These are phyloP conservation scores for Didymella arachidicola DNA, from an alignment of 2,329 filamentous ascomycete genomes.

Conservation along the genomic window DNA sequence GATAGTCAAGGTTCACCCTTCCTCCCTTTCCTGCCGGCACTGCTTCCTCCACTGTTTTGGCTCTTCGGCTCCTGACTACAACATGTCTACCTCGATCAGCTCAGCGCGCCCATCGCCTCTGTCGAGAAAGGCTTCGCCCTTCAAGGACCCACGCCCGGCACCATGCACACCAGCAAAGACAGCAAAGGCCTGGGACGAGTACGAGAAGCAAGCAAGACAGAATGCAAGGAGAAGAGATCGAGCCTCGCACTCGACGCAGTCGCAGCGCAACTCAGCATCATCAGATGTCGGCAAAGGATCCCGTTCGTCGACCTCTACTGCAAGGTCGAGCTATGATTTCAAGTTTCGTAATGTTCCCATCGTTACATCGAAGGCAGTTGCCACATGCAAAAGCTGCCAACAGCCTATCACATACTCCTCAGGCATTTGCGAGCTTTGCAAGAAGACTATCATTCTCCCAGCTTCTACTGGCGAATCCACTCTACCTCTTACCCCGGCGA, in stretches of 20 bases:
- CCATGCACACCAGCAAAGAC: slow-evolving; percentile 40
- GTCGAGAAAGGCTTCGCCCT: slow-evolving; percentile 36
- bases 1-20: slow-evolving; percentile 28
- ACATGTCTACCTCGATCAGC: slow-evolving; percentile 27
- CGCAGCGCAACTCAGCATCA: slow-evolving; percentile 31
- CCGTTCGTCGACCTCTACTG: slow-evolving; percentile 17
- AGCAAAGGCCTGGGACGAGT: slow-evolving; percentile 47
- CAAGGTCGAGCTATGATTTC: slow-evolving; percentile 39
- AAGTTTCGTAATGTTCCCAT: slow-evolving; percentile 27
- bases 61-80: slow-evolving; percentile 11
- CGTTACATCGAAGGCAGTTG: slow-evolving; percentile 31
- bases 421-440: slow-evolving; percentile 44
- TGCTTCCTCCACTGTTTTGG: slow-evolving; percentile 19
- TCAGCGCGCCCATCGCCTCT: slow-evolving; percentile 34
- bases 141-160: slow-evolving; percentile 39
- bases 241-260: slow-evolving; percentile 22
- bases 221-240: slow-evolving; percentile 42
- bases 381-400: slow-evolving; percentile 44
- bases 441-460: slow-evolving; percentile 37
- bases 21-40: slow-evolving; percentile 26
- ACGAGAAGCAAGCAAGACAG: slow-evolving; percentile 43
- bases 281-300: slow-evolving; percentile 28
- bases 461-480: slow-evolving; percentile 33
- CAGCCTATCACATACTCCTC: slow-evolving; percentile 37
- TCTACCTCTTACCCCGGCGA: slow-evolving; percentile 36